Percentiles rank a stretch among this genome's conserved stretches.
These are phyloP conservation scores for Phylloporus sp. DNA, from an alignment of 768 basidiomycete species.

Conservation along the genomic window DNA sequence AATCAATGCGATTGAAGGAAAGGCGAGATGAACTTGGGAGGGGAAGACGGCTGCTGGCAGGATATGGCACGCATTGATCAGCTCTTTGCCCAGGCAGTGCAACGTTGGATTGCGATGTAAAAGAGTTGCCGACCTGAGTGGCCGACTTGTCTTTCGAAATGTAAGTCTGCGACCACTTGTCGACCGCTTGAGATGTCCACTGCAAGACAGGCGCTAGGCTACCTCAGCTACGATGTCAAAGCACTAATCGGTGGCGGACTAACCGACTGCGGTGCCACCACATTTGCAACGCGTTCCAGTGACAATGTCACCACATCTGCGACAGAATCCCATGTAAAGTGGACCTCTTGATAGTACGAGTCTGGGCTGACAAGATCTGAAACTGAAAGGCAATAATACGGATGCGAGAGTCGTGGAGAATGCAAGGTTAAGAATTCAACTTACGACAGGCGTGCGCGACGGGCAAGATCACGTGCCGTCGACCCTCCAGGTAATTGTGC, in stretches of 20 bases:
- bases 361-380: not conserved
- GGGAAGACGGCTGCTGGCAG: constrained; percentile 42
- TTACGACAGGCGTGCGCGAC: constrained; percentile 10
- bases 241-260: constrained; percentile 29
- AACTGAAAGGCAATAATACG: not conserved
- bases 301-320: constrained; percentile 82
- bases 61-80: constrained; percentile 1
- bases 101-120: constrained; percentile 9
- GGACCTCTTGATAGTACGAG: not conserved
- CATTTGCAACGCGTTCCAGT: constrained; percentile 67
- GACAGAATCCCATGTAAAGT: constrained; percentile 81
- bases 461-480: constrained; percentile 20
- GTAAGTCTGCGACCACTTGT: constrained; percentile 80
- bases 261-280: constrained; percentile 75
- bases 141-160: constrained; percentile 47
- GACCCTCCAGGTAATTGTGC: too few species aligned
- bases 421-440: constrained; percentile 6
- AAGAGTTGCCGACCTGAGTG: constrained; percentile 17
- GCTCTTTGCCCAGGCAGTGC: constrained; percentile 4
- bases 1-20: constrained; percentile 43
- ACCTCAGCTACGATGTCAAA: constrained; percentile 12
- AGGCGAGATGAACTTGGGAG: constrained; percentile 39
- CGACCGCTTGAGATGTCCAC: constrained; percentile 50
- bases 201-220: constrained; percentile 59
- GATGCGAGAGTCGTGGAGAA: not conserved